These are phyloP conservation scores for Cadophora sp. DNA, from an alignment of 2,329 filamentous ascomycete genomes.

Conservation along the genomic window DNA sequence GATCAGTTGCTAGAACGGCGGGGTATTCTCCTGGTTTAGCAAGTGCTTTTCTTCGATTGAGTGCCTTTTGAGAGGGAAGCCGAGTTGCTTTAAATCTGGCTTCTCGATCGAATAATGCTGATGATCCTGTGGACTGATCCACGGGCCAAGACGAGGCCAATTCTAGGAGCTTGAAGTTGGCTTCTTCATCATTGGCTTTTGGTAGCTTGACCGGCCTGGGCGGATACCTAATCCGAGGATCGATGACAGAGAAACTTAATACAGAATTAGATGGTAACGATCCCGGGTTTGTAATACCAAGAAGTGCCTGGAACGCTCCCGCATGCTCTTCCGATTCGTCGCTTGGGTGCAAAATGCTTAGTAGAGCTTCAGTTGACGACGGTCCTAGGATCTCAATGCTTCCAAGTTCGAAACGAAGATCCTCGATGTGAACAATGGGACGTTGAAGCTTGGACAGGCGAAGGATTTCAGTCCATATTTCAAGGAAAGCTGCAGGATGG, in stretches of 20 bases:
- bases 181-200: constrained; percentile 46
- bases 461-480: constrained; percentile 67
- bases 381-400: constrained; percentile 76
- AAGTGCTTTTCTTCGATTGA: constrained; percentile 77
- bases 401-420: constrained; percentile 74
- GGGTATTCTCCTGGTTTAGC: constrained; percentile 69
- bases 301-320: constrained; percentile 57
- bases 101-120: constrained; percentile 72
- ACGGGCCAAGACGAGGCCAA: constrained; percentile 71
- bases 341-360: constrained; percentile 68
- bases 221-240: constrained; percentile 83
- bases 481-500: constrained; percentile 80
- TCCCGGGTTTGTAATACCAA: constrained; percentile 69
- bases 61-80: constrained; percentile 76
- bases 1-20: constrained; percentile 64
- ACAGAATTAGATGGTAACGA: constrained; percentile 73
- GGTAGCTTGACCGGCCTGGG: constrained; percentile 61
- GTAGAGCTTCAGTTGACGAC: constrained; percentile 78
- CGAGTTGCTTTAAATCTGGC: constrained; percentile 68
- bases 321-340: constrained; percentile 49
- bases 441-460: constrained; percentile 65
- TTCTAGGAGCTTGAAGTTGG: constrained; percentile 57
- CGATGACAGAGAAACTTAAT: constrained; percentile 74
- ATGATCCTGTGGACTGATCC: constrained; percentile 56
- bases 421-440: constrained; percentile 66